phyloP scores from a whole-genome alignment of 495 filamentous ascomycete genomes.

The Pseudomonodictys pantanalensis region DNA sequence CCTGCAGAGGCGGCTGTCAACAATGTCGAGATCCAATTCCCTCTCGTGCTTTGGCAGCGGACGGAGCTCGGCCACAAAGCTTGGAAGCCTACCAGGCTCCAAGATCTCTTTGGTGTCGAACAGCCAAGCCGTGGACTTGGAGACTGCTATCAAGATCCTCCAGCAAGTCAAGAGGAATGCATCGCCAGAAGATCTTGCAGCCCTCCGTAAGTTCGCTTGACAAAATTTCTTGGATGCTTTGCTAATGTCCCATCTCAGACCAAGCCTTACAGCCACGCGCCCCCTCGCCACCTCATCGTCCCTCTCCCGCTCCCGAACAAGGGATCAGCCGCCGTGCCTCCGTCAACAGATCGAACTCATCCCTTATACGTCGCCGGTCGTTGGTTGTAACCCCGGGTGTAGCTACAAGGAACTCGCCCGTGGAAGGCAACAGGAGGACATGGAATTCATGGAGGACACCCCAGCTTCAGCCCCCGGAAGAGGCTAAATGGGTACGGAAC shows the following conservation, averaged over 20 bases:
- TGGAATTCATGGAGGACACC: conserved; percentile 25
- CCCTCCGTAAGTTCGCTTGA: conserved; percentile 30
- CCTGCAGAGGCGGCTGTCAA: conserved; percentile 20
- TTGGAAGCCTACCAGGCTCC: conserved; percentile 19
- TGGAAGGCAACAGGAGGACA: conserved; percentile 28
- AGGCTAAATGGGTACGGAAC: conserved; percentile 22
- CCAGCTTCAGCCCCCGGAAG: neutral
- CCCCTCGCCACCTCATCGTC: conserved; percentile 4
- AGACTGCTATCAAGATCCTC: conserved; percentile 36
- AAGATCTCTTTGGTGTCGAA: conserved; percentile 25
- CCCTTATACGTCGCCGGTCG: conserved; percentile 33
- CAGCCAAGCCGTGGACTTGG: conserved; percentile 35
- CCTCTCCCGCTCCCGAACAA: neutral
- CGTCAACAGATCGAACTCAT: conserved; percentile 18
- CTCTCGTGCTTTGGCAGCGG: conserved; percentile 5
- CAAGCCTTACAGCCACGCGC: conserved; percentile 17
- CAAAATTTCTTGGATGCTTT: neutral
- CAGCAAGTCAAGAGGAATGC: conserved; percentile 42
- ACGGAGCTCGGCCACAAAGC: conserved; percentile 10
- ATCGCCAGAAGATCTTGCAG: conserved; percentile 40
- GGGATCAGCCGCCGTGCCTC: neutral
- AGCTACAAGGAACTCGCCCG: conserved; percentile 35
- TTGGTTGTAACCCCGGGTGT: conserved; percentile 34
- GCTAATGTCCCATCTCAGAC: conserved; percentile 3
- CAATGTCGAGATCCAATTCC: conserved; percentile 22